phyloP scores from a whole-genome alignment of 768 basidiomycete species.

The Auricularia heimuer region DNA sequence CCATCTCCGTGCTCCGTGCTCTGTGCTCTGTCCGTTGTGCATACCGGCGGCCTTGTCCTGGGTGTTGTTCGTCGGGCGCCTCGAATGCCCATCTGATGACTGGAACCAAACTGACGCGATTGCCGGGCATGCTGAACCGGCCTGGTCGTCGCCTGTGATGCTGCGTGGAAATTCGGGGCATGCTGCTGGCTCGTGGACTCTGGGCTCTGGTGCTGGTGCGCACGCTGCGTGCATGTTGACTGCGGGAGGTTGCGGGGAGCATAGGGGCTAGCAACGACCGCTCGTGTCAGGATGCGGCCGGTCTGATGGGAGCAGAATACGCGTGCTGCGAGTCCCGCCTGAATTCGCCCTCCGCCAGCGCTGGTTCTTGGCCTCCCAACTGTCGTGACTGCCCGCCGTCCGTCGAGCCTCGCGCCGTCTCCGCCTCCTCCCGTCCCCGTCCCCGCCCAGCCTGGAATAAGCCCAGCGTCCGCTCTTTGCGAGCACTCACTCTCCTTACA shows the following conservation, averaged over 20 bases:
- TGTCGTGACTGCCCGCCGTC: background rate
- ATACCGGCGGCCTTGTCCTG: background rate
- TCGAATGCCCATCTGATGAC: no score
- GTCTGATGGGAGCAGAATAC: background rate
- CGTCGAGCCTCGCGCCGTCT: background rate
- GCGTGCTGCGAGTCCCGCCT: background rate
- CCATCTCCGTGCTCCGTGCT: background rate
- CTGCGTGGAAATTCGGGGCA: no score
- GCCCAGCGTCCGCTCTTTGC: slow-evolving; percentile 1
- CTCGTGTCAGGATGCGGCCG: background rate
- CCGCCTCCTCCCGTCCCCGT: background rate
- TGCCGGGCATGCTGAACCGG: no score
- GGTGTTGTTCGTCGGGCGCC: background rate
- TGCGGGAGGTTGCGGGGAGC: no score
- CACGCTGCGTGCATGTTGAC: no score
- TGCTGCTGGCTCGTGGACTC: no score
- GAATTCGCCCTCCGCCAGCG: background rate
- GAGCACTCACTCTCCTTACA: background rate
- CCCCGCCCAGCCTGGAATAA: background rate
- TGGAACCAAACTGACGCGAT: no score
- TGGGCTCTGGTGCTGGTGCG: no score
- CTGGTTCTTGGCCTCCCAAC: background rate
- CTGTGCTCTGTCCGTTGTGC: background rate
- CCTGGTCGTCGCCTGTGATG: no score
- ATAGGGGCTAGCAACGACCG: background rate